phyloP scores from a whole-genome alignment of 768 basidiomycete species.

The Lentinula boryana region DNA sequence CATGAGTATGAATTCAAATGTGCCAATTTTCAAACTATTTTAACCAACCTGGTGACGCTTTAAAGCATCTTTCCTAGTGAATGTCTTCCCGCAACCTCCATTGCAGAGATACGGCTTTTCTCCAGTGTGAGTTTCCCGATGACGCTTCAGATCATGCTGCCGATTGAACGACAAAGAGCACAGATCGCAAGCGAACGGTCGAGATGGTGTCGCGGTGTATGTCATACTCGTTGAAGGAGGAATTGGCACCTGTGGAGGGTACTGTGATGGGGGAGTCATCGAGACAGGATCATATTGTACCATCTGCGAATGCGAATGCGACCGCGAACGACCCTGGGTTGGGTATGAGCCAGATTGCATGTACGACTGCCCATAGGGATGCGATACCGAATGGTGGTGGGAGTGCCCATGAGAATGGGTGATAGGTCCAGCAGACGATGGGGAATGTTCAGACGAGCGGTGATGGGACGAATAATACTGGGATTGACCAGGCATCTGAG shows the following conservation, averaged over 20 bases:
- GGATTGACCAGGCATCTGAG: slow-evolving; percentile 26
- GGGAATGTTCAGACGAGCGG: slow-evolving; percentile 6
- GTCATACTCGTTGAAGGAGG: slow-evolving; percentile 18
- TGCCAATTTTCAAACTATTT: slow-evolving; percentile 3
- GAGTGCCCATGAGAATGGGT: slow-evolving; percentile 14
- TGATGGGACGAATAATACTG: slow-evolving; percentile 28
- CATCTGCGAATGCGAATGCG: slow-evolving; percentile 39
- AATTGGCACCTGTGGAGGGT: slow-evolving; percentile 28
- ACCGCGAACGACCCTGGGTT: slow-evolving; percentile 17
- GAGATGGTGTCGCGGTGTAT: slow-evolving; percentile 52
- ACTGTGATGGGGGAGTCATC: slow-evolving; percentile 19
- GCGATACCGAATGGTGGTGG: slow-evolving; percentile 11
- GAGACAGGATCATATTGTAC: slow-evolving; percentile 17
- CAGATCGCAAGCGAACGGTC: slow-evolving; percentile 64
- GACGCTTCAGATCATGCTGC: slow-evolving; percentile 80
- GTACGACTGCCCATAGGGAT: slow-evolving; percentile 13
- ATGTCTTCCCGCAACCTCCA: slow-evolving; percentile 81
- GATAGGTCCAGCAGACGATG: slow-evolving; percentile 8
- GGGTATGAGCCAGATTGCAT: slow-evolving; percentile 1
- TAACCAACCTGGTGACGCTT: slow-evolving; percentile 74
- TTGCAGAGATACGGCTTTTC: slow-evolving; percentile 83
- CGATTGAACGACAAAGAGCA: slow-evolving; percentile 82
- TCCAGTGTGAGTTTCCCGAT: slow-evolving; percentile 79
- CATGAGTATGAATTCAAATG: slow-evolving; percentile 1
- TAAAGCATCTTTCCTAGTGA: slow-evolving; percentile 80